Base-by-base conservation (phyloP, 2,329 filamentous ascomycete species). In the Stylonectria norvegica region DNA sequence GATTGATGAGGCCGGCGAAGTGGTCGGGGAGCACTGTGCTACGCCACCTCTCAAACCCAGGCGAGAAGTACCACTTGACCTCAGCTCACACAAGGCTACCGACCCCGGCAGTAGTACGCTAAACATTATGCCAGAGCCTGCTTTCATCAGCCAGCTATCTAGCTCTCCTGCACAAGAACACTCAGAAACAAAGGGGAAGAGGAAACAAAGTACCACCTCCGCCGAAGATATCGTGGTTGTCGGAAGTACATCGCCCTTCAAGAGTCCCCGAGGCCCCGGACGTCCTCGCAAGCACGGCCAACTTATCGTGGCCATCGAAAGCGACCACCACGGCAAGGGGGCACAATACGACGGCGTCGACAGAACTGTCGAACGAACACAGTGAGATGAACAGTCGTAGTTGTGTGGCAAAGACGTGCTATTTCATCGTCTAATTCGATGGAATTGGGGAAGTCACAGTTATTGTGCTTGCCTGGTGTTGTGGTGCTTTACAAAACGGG, bases 311-410 rank as follows among this genome's bases (percentile, higher is more conserved):
- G 54, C 40, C 20, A 51, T 59, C 19, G 56, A 60, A 40, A 42
- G 23, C 4, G 50, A 51, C 15, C 38, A 29, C 9, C 22, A 36
- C 5, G 17, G 36, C 6, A 16, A 31, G 14, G 49, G 50, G 10
- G 45, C 56, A 4, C 52, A 51, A 25, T 65, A 65, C 40, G 58
- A 61, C 34, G 62, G 62, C n/a, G 52, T 65, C 28, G 62, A 63
- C 16, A 49, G 53, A n/a, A 36, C 48, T 8, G 20, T 47, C 10
- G 50, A 52, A 27, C 20, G 47, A 22, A 52, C 42, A 44, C n/a
- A 31, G n/a, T 31, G 18, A 12, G 7, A 18, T 33, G 15, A 9
- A 25, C 18, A 20, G 29, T 29, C n/a, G 7, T 16, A 16, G n/a
- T n/a, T n/a, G n/a, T n/a, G n/a, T n/a, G n/a, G n/a, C n/a, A n/a